Conservation (phyloP, 2,329 filamentous ascomycete species). For the Thelonectria discophora region DNA sequence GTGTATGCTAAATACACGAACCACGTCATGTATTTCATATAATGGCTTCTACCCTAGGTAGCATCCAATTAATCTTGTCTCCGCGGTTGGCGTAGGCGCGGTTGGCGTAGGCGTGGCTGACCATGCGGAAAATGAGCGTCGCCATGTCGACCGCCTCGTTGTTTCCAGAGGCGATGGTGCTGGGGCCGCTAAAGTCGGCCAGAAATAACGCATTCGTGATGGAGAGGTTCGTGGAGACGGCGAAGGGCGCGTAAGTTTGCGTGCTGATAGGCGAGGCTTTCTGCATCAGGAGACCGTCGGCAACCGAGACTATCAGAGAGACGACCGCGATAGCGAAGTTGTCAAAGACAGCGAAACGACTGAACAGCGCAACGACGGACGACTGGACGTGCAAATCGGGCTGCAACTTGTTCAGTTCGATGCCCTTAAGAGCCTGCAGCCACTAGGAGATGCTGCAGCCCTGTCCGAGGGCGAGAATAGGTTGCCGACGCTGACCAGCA, state of each 20-base stretch:
- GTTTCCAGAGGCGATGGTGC: background rate
- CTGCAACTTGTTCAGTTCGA: slow-evolving; percentile 6
- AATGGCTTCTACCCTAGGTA: too few relatives aligned
- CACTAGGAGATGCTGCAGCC: slow-evolving; percentile 14
- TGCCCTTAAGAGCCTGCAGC: slow-evolving; percentile 9
- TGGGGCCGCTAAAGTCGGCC: background rate
- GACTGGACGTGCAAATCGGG: slow-evolving; percentile 5
- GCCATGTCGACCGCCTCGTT: background rate
- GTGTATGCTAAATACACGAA: too few relatives aligned
- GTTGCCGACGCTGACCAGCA: slow-evolving; percentile 7
- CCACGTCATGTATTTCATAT: too few relatives aligned
- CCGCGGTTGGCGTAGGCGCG: background rate
- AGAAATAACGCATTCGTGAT: background rate
- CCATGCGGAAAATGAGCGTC: background rate
- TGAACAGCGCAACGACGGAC: slow-evolving; percentile 1
- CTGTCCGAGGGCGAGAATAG: slow-evolving; percentile 1
- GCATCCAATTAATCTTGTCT: too few relatives aligned
- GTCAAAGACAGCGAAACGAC: background rate
- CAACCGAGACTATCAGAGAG: slow-evolving; percentile 2
- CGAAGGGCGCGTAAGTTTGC: background rate
- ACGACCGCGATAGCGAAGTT: slow-evolving; percentile 8
- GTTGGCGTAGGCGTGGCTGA: too few relatives aligned
- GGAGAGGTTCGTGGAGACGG: background rate
- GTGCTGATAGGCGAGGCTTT: background rate
- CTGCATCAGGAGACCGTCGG: slow-evolving; percentile 10